phyloP scores from a whole-genome alignment of 2,329 filamentous ascomycete species.

The Leptosphaerulina australis region DNA sequence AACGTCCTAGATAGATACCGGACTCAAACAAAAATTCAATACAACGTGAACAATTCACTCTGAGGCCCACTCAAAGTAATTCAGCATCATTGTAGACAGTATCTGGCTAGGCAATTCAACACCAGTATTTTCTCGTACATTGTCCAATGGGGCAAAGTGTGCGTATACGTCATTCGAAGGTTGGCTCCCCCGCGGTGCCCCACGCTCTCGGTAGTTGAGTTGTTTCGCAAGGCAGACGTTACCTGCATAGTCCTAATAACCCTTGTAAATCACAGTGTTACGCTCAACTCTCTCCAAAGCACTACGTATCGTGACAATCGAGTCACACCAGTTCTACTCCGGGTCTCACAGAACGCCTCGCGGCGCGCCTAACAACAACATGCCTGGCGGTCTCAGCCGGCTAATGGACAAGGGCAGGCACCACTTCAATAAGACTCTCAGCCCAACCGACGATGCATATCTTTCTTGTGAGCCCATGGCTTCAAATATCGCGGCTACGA shows the following conservation, averaged over 20 bases:
- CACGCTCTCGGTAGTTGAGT: slow-evolving; percentile 19
- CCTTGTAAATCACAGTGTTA: background rate
- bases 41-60: background rate
- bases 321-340: slow-evolving; percentile 7
- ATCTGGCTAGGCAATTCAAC: background rate
- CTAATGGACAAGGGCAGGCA: slow-evolving; percentile 35
- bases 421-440: slow-evolving; percentile 39
- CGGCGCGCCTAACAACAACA: slow-evolving; percentile 14
- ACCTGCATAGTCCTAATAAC: slow-evolving; percentile 17
- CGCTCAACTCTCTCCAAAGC: background rate
- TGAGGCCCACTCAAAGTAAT: background rate
- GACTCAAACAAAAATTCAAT: background rate
- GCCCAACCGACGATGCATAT: slow-evolving; percentile 68
- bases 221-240: slow-evolving; percentile 23
- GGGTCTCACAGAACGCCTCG: slow-evolving; percentile 2
- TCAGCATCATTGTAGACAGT: background rate
- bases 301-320: background rate
- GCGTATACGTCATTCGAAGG: slow-evolving; percentile 21
- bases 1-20: background rate
- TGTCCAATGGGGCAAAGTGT: slow-evolving; percentile 18
- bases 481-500: background rate
- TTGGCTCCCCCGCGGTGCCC: slow-evolving; percentile 14
- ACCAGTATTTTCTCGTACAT: slow-evolving; percentile 9
- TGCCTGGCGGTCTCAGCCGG: slow-evolving; percentile 31
- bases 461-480: slow-evolving; percentile 66